Percentiles rank a stretch among this genome's conserved stretches.
Evolutionary conservation across 495 filamentous ascomycete species (phyloP).

Genomic region (Neurospora sp.): DNA sequence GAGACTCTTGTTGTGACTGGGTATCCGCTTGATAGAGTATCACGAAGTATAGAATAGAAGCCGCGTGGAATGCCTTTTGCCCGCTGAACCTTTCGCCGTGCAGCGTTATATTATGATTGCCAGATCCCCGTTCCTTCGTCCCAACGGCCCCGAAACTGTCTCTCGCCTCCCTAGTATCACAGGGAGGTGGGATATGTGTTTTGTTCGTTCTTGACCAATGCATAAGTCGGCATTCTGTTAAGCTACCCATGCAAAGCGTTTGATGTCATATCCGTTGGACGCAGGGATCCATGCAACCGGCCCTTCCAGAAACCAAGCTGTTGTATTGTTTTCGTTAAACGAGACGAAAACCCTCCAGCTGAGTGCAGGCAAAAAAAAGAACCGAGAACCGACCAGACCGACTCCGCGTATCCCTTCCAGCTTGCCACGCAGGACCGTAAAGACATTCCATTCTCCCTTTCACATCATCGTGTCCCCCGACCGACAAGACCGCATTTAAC

Average conservation of each 20-base stretch:
- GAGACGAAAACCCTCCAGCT: slow-evolving; percentile 20
- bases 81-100: neutral
- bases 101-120: neutral
- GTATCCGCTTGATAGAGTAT: neutral
- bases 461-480: slow-evolving; percentile 7
- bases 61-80: neutral
- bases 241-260: slow-evolving; percentile 26
- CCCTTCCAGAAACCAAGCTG: slow-evolving; percentile 19
- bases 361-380: slow-evolving; percentile 20
- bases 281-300: slow-evolving; percentile 24
- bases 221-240: slow-evolving; percentile 24
- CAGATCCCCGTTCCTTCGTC: neutral
- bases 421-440: slow-evolving; percentile 15
- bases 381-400: slow-evolving; percentile 27
- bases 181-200: neutral
- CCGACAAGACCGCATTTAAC: slow-evolving; percentile 47
- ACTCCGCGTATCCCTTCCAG: slow-evolving; percentile 24
- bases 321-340: slow-evolving; percentile 13
- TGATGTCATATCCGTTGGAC: slow-evolving; percentile 12
- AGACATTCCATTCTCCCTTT: slow-evolving; percentile 15
- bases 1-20: neutral
- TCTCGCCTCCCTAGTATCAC: neutral
- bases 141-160: neutral
- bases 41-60: neutral
- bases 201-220: slow-evolving; percentile 12